phyloP scores from a whole-genome alignment of 2,329 filamentous ascomycete genomes.

The Pestalotiopsis sp. region DNA sequence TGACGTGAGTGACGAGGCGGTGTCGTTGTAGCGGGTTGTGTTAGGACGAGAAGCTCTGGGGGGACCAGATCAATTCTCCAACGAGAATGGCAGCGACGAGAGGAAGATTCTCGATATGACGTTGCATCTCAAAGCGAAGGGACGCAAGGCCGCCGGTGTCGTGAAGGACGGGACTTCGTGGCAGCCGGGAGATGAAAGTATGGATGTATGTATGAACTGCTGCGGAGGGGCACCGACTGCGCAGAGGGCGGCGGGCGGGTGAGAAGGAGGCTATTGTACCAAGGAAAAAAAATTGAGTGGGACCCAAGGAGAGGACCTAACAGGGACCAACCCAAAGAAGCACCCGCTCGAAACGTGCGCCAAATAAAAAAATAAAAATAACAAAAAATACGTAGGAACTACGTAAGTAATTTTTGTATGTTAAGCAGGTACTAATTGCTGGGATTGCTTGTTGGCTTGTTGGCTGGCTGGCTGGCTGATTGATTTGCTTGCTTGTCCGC shows the following conservation, averaged over 20 bases:
- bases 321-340: not conserved
- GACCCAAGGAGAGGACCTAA: not conserved
- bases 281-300: not conserved
- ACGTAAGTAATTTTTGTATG: not conserved
- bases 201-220: not conserved
- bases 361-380: not conserved
- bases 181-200: not conserved
- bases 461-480: no score
- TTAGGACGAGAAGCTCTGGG: not conserved
- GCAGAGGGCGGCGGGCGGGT: not conserved
- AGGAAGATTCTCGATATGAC: not conserved
- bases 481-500: no score
- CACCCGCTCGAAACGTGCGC: not conserved
- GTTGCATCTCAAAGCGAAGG: not conserved
- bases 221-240: not conserved
- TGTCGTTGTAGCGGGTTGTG: not conserved
- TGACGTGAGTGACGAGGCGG: not conserved
- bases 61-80: slow-evolving; percentile 5
- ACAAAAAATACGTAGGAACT: not conserved
- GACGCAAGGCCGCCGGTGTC: not conserved
- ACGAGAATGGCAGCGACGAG: not conserved
- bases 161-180: not conserved
- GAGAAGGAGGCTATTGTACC: not conserved
- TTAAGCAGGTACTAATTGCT: no score
- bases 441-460: no score